These are phyloP conservation scores for Begonia peltatifolia DNA, from an alignment of 306 rosid genomes.

Conservation along the genomic window DNA sequence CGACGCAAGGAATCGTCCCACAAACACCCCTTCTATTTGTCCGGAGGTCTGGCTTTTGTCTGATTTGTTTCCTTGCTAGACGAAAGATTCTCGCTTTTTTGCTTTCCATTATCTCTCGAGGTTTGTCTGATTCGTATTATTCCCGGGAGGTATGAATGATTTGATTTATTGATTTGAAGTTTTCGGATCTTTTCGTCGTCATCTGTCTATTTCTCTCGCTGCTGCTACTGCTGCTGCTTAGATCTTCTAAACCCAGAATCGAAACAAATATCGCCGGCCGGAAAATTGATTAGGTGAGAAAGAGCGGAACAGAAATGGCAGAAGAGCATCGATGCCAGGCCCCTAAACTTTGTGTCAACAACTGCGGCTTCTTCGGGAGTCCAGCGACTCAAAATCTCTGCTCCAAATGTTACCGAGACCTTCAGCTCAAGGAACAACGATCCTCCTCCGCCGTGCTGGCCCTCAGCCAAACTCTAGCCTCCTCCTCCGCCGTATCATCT, in stretches of 20 bases:
- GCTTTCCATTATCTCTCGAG: background rate
- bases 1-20: background rate
- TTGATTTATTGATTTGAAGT: background rate
- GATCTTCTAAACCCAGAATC: background rate
- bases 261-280: background rate
- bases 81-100: background rate
- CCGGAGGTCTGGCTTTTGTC: no score
- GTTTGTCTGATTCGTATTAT: no score
- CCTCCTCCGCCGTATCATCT: constrained; percentile 10
- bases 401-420: constrained; percentile 66
- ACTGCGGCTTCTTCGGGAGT: constrained; percentile 77
- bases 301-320: constrained; percentile 30
- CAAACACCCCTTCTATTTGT: background rate
- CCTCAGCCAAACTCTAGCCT: constrained; percentile 36
- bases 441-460: constrained; percentile 41
- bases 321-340: constrained; percentile 82
- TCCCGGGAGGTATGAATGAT: no score
- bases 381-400: constrained; percentile 53
- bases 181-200: background rate
- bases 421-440: constrained; percentile 49
- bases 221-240: background rate
- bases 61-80: no score
- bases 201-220: background rate
- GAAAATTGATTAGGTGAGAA: background rate
- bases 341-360: constrained; percentile 55